Evolutionary conservation across 441 rosid species (phyloP).

Genomic region (Pelargonium australe): DNA sequence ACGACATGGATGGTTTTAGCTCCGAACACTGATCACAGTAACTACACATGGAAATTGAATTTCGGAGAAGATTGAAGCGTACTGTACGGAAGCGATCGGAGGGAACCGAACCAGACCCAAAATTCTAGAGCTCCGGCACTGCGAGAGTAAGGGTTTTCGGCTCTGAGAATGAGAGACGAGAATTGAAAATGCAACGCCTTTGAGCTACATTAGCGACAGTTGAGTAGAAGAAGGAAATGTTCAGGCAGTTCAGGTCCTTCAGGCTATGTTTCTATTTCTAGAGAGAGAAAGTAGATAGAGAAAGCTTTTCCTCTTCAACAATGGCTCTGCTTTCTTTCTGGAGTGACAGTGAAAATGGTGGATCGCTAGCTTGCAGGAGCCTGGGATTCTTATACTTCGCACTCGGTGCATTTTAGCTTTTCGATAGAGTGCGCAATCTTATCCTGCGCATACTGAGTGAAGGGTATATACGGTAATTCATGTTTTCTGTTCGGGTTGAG

Average conservation of each 20-base stretch:
- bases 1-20: constrained; percentile 66
- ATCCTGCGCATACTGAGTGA: constrained; percentile 16
- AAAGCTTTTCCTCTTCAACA: too few species aligned
- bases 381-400: too few species aligned
- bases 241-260: not conserved
- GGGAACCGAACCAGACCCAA: not conserved
- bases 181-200: constrained; percentile 17
- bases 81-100: not conserved
- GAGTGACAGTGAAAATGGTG: constrained; percentile 15
- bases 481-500: too few species aligned
- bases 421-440: constrained; percentile 13
- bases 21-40: not conserved
- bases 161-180: too few species aligned
- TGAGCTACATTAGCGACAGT: constrained; percentile 17
- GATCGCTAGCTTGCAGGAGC: constrained; percentile 18
- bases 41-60: not conserved
- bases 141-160: not conserved
- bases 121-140: not conserved
- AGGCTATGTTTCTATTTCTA: not conserved
- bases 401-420: constrained; percentile 23
- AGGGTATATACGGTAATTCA: too few species aligned
- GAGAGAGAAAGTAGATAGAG: not conserved
- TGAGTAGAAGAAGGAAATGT: not conserved
- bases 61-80: too few species aligned
- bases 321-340: not conserved